Evolutionary conservation across 2,329 filamentous ascomycete genomes (phyloP), one percentile per base, ranked within the genome.

Genomic region (Aureobasidium sp.): DNA sequence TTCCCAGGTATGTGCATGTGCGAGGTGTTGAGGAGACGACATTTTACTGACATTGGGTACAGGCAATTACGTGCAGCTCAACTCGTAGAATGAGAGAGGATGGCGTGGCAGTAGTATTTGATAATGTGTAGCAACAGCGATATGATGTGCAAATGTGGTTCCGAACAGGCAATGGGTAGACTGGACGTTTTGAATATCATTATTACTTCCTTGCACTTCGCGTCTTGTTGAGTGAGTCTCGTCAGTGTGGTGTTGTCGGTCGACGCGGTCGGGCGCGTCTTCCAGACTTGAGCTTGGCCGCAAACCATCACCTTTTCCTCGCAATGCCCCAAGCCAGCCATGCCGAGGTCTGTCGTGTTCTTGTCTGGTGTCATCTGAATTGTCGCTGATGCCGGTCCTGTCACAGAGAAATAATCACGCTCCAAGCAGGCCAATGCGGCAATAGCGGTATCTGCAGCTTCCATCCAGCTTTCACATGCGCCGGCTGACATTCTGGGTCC

Each of bases 391-490:
- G 47, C 62, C 67, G 53, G 69, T 65, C 60, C 12, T 31, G 7
- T 6, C 34, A 1, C 70, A 97, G 94, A 78, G 94, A 99, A 84
- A 99, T 99, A 72, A 99, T 99, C 77, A 99, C 95, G 65, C 89
- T 99, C 71, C 94, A 99, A 79, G 93, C 95, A 67, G 94, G 94
- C 84, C 94, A 97, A 79, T 97, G 94, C 83, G 94, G 93, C 84
- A 97, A 97, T 80, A 97, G 92, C 85, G 93, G 92, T 96, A 75
- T 82, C 90, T 89, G 39, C n/a, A 61, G 22, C 31, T 17, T 20
- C 15, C 25, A 15, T n/a, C n/a, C 37, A 15, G 44, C 25, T 53
- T 48, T 37, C 41, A 34, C 34, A 20, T 22, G 25, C 25, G 34
- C 36, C 56, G 11, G 60, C 75, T 80, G 67, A 79, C 48, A 36